Evolutionary conservation across 2,329 filamentous ascomycete genomes (phyloP).

Genomic region (Golovinomyces cichoracearum): DNA sequence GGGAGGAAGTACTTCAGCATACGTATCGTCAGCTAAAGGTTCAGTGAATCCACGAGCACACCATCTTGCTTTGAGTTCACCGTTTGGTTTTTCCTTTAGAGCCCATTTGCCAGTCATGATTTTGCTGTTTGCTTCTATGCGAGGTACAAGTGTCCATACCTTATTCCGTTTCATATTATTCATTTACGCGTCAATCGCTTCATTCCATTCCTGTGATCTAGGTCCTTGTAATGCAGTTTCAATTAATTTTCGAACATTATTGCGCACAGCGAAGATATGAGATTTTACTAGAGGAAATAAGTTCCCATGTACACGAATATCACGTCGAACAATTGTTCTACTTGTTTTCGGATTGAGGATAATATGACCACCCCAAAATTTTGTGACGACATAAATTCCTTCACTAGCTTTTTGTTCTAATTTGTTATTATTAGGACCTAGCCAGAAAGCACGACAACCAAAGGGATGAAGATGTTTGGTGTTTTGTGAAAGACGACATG

Average conservation of each 20-base stretch:
- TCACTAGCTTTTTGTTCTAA: too few species aligned
- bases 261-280: not conserved
- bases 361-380: not conserved
- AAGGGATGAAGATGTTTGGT: not conserved
- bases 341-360: not conserved
- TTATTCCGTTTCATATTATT: not conserved
- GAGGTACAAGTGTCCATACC: not conserved
- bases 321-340: not conserved
- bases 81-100: not conserved
- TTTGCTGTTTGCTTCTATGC: not conserved
- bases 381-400: not conserved
- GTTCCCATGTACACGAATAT: not conserved
- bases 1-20: not conserved
- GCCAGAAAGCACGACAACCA: not conserved
- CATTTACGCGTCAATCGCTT: not conserved
- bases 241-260: not conserved
- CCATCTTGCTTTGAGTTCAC: not conserved
- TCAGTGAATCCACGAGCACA: conserved; percentile 1
- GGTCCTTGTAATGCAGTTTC: not conserved
- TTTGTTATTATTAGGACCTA: too few species aligned
- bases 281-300: not conserved
- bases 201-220: not conserved
- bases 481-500: not conserved
- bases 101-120: not conserved
- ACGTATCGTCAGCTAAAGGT: not conserved